A percentile compares a stretch with the other conserved stretches of the same genome.
phyloP scores from a whole-genome alignment of 192 early-diverging fungal species.

The Glomus cerebriforme region DNA sequence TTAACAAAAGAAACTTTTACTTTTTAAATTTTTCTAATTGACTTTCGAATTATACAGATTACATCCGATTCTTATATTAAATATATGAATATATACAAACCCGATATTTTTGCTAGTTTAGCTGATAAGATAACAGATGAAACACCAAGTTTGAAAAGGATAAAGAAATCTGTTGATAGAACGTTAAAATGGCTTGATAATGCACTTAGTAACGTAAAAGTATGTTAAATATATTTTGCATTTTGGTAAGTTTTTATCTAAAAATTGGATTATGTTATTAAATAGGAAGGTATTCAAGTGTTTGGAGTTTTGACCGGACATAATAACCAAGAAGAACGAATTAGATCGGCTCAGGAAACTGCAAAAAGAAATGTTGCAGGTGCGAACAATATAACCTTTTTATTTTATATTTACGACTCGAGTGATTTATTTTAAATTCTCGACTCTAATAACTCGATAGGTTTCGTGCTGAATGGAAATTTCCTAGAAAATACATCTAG shows the following conservation, averaged over 20 bases:
- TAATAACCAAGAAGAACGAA: constrained; percentile 48
- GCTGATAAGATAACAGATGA: constrained; percentile 47
- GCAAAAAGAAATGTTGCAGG: constrained; percentile 48
- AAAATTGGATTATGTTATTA: neutral
- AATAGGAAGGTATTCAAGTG: constrained; percentile 38
- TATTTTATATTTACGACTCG: neutral
- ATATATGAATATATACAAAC: constrained; percentile 45
- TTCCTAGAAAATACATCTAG: constrained; percentile 36
- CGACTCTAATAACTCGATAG: constrained; percentile 17
- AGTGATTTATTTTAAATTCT: neutral
- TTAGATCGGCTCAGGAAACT: constrained; percentile 48
- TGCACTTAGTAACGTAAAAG: constrained; percentile 38
- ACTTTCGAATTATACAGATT: neutral
- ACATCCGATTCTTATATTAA: constrained; percentile 48
- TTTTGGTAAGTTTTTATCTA: neutral
- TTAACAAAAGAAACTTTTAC: neutral
- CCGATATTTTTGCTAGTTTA: constrained; percentile 48
- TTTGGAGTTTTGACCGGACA: constrained; percentile 55
- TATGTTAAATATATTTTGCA: neutral
- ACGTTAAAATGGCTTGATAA: constrained; percentile 54
- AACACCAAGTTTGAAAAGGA: constrained; percentile 44
- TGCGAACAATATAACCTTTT: neutral
- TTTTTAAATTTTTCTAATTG: neutral
- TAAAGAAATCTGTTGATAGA: constrained; percentile 49
- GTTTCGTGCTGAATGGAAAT: constrained; percentile 54